These are phyloP conservation scores for Cladosporium sphaerospermum DNA, from an alignment of 2,329 filamentous ascomycete species.

Conservation along the genomic window DNA sequence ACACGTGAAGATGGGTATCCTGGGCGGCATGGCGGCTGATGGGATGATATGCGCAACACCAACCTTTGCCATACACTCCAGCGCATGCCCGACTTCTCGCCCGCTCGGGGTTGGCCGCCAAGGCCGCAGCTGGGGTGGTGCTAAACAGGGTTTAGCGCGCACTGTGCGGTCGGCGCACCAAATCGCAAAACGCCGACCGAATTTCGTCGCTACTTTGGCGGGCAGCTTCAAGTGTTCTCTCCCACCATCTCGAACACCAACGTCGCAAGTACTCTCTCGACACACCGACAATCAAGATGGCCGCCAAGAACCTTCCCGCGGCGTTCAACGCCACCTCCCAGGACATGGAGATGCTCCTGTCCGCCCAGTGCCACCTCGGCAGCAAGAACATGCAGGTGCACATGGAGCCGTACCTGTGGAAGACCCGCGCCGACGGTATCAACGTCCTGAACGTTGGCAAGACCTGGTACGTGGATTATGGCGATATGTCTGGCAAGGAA, in stretches of 20 bases:
- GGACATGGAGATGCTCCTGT: conserved; percentile 99
- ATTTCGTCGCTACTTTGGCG: conserved; percentile 1
- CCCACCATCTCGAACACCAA: conserved; percentile 11
- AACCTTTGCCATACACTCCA: not conserved
- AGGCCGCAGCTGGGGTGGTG: not conserved
- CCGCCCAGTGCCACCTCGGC: conserved; percentile 92
- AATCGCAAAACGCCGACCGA: conserved; percentile 7
- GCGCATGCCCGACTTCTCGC: conserved; percentile 12
- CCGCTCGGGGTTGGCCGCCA: conserved; percentile 9
- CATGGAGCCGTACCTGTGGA: conserved; percentile 99
- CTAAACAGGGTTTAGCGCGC: conserved; percentile 4
- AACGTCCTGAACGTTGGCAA: conserved; percentile 99
- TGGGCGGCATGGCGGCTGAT: conserved; percentile 38
- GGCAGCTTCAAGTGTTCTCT: not conserved
- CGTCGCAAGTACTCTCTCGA: conserved; percentile 26
- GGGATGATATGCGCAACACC: not conserved
- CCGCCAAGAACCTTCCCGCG: conserved; percentile 86
- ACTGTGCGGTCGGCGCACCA: conserved; percentile 10
- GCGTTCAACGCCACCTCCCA: conserved; percentile 94
- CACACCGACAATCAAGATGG: conserved; percentile 64
- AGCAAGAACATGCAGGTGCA: conserved; percentile 99
- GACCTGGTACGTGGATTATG: conserved; percentile 71
- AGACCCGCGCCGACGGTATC: conserved; percentile 96
- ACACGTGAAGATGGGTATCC: conserved; percentile 40
- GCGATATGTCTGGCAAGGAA: conserved; percentile 1